Conservation (phyloP, 805 yeast genomes). For the Pichia ethanolica region DNA sequence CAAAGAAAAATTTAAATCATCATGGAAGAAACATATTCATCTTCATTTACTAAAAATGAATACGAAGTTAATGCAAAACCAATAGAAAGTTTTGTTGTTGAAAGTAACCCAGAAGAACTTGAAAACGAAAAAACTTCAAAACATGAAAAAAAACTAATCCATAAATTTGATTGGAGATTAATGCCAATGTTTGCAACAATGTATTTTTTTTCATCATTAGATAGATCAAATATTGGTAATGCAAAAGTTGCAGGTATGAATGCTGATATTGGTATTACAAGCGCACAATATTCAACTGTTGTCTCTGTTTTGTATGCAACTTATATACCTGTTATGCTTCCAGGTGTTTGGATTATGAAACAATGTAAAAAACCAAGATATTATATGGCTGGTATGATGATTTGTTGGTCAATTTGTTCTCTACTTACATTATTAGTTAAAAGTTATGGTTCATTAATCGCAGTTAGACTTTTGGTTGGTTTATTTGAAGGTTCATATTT, state of each 20-base stretch:
- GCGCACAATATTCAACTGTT: constrained; percentile 1
- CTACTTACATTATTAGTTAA: constrained; percentile 4
- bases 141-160: constrained; percentile 1
- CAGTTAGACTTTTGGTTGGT: constrained; percentile 1
- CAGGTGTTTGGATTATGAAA: constrained; percentile 7
- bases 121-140: no score
- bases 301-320: constrained; percentile 5
- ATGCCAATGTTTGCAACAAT: constrained; percentile 7
- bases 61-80: background rate
- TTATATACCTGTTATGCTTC: constrained; percentile 4
- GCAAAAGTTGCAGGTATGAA: constrained; percentile 6
- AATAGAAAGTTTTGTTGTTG: no score
- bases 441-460: constrained; percentile 1
- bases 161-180: constrained; percentile 4
- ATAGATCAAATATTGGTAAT: constrained; percentile 6
- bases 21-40: background rate
- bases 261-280: constrained; percentile 1
- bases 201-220: constrained; percentile 5
- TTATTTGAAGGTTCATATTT: constrained; percentile 5
- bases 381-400: background rate
- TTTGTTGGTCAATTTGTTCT: constrained; percentile 1
- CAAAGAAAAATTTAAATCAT: no score
- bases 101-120: no score
- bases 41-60: background rate
- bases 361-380: background rate